phyloP scores from a whole-genome alignment of 2,329 filamentous ascomycete species.

The Rhexocercosporidium sp. region DNA sequence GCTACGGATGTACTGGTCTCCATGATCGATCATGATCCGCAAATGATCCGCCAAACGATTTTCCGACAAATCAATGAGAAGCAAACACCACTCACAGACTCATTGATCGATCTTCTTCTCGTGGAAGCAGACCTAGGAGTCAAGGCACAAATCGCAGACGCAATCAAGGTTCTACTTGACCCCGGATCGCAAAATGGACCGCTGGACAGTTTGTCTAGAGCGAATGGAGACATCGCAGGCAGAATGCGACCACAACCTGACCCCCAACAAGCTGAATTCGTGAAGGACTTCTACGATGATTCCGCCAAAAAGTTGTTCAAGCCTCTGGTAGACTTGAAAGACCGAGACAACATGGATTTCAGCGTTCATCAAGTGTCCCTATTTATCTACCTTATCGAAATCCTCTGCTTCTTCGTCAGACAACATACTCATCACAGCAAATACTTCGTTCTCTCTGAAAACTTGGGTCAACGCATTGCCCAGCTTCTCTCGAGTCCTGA shows the following conservation, averaged over 20 bases:
- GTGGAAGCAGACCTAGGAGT: conserved; percentile 93
- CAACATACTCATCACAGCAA: conserved; percentile 88
- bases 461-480: conserved; percentile 77
- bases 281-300: conserved; percentile 87
- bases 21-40: conserved; percentile 93
- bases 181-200: conserved; percentile 64
- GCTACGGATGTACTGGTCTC: conserved; percentile 93
- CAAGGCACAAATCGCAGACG: conserved; percentile 93
- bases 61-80: conserved; percentile 91
- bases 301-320: conserved; percentile 86
- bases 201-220: conserved; percentile 65
- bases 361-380: conserved; percentile 86
- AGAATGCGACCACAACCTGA: conserved; percentile 66
- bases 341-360: conserved; percentile 71
- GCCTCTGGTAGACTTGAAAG: conserved; percentile 81
- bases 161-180: conserved; percentile 91
- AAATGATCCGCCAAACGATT: conserved; percentile 92
- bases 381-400: conserved; percentile 89
- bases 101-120: conserved; percentile 87
- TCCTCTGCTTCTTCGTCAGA: conserved; percentile 90
- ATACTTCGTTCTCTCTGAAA: conserved; percentile 82
- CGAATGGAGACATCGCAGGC: conserved; percentile 70
- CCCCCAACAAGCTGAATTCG: conserved; percentile 82
- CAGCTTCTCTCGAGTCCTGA: conserved; percentile 83
- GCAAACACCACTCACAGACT: conserved; percentile 85